Conservation (phyloP, 495 filamentous ascomycete genomes). For the Penicillium dipodomyicola region DNA sequence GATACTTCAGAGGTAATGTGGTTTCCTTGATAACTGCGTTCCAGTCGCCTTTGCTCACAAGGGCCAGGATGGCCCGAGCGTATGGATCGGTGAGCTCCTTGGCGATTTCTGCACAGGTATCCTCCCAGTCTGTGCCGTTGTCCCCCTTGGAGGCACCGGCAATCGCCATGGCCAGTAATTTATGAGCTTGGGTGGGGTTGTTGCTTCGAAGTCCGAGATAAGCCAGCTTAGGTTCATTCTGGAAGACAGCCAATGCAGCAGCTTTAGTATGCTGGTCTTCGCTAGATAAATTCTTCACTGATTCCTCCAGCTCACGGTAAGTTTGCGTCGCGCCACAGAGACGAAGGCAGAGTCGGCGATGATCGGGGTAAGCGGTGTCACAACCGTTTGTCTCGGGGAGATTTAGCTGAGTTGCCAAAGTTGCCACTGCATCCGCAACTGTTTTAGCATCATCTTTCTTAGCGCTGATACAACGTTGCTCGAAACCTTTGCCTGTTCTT, state of each 20-base stretch:
- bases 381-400: constrained; percentile 49
- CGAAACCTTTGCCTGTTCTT: constrained; percentile 37
- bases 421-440: constrained; percentile 50
- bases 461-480: constrained; percentile 31
- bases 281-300: constrained; percentile 56
- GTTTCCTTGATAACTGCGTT: constrained; percentile 73
- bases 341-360: constrained; percentile 73
- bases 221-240: constrained; percentile 60
- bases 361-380: constrained; percentile 65
- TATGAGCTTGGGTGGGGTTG: constrained; percentile 44
- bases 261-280: constrained; percentile 75
- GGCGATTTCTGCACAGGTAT: constrained; percentile 58
- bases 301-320: constrained; percentile 58
- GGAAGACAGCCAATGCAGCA: constrained; percentile 72
- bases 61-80: constrained; percentile 85
- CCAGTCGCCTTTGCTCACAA: constrained; percentile 88
- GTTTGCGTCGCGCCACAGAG: constrained; percentile 72
- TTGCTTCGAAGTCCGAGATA: constrained; percentile 46
- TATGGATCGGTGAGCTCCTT: constrained; percentile 76
- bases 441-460: constrained; percentile 28
- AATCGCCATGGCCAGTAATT: constrained; percentile 54
- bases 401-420: constrained; percentile 47
- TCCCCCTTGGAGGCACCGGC: constrained; percentile 54
- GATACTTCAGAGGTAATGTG: constrained; percentile 79
- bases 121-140: constrained; percentile 54